Base-by-base conservation (phyloP, 768 basidiomycete genomes). In the Mycena pura region DNA sequence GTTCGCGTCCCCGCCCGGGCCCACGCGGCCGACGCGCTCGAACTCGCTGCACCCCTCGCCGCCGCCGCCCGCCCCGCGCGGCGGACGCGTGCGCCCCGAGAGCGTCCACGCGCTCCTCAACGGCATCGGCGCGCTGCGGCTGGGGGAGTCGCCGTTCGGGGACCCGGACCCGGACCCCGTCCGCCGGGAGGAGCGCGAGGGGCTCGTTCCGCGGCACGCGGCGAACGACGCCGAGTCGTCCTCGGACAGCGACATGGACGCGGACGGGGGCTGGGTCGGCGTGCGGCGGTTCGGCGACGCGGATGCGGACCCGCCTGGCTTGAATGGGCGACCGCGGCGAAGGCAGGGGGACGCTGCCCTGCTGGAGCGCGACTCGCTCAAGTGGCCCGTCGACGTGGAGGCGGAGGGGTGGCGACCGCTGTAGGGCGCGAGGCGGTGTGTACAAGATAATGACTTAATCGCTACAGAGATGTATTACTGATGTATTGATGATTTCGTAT, bases 351-450 rank as follows among this genome's bases (percentile, higher is more conserved):
- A 55, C 41, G 29, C 24, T 6, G n/a, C 14, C 28, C 19, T 43
- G 6, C 52, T 32, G 6, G 58, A 56, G 54, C 60, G 64, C 7
- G 64, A 65, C 21, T 62, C 60, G 41, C 60, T 65, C 2, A 65
- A 65, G 60, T 65, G 64, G 64, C 64, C 64, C 3, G 64, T 65
- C 3, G 60, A 65, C 22, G 64, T 62, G 9, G 64, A 65, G 36
- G 47, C 57, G 22, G 60, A 65, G 57, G 64, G 64, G 4, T 65
- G 64, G 64, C 36, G 52, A 24, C 64, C 58, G 46, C 43, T 65
- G 24, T 65, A 55, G 29, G 9, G 27, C 2, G n/a, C n/a, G n/a
- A n/a, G n/a, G n/a, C n/a, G n/a, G n/a, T n/a, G n/a, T n/a, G n/a
- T n/a, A n/a, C n/a, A n/a, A n/a, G n/a, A n/a, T n/a, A n/a, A n/a